Percentiles rank a stretch among this genome's conserved stretches.
Evolutionary conservation across 768 basidiomycete species (phyloP).

Genomic region (Trametes gibbosa): DNA sequence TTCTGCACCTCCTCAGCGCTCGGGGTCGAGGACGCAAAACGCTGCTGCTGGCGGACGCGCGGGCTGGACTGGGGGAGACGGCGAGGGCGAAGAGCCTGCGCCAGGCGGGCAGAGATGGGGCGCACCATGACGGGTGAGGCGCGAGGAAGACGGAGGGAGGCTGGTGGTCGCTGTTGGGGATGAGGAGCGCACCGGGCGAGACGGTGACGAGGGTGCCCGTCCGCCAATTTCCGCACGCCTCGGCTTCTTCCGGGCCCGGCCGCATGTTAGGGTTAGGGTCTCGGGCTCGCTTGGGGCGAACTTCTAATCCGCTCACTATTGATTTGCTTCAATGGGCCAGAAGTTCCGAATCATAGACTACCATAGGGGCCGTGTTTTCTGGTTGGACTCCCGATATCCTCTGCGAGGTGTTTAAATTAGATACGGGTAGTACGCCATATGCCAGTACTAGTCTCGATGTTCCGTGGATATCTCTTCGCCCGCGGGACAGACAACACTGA

Average conservation of each 20-base stretch:
- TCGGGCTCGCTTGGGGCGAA: no score
- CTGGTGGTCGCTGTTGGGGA: constrained; percentile 13
- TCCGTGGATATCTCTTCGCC: no score
- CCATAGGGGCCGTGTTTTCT: no score
- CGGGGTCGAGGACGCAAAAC: constrained; percentile 28
- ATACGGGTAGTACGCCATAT: no score
- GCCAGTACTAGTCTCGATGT: no score
- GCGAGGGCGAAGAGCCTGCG: constrained; percentile 25
- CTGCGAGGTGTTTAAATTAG: no score
- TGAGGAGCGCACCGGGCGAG: constrained; percentile 18
- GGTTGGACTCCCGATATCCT: no score
- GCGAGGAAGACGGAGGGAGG: constrained; percentile 11
- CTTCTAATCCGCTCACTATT: no score
- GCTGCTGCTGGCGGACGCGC: constrained; percentile 20
- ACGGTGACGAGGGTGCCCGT: constrained; percentile 23
- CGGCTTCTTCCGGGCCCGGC: constrained; percentile 11
- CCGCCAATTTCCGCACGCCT: constrained; percentile 18
- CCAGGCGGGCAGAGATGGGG: constrained; percentile 23
- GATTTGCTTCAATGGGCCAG: no score
- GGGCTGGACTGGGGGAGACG: constrained; percentile 16
- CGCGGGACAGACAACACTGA: no score
- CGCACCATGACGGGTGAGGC: constrained; percentile 23
- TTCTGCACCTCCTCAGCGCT: constrained; percentile 53
- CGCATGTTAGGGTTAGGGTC: no score
- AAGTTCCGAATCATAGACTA: no score